Evolutionary conservation across 2,329 filamentous ascomycete genomes (phyloP).

Genomic region (Niveomyces coronatus): DNA sequence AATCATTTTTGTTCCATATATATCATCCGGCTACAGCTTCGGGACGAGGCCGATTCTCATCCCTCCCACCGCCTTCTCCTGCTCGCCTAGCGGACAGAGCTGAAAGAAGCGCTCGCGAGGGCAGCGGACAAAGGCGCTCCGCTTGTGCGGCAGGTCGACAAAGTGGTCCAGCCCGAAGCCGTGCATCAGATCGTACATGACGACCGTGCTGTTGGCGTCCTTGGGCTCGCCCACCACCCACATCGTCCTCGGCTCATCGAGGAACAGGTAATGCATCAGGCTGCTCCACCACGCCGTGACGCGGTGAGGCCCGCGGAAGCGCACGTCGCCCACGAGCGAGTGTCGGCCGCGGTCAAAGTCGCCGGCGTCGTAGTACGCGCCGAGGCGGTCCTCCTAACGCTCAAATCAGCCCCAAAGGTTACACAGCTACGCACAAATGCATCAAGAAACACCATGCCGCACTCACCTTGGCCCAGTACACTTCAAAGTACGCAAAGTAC

Average conservation of each 20-base stretch:
- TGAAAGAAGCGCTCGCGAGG: slow-evolving; percentile 61
- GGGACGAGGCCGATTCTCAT: slow-evolving; percentile 43
- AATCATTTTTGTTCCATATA: background rate
- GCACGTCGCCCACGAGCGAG: slow-evolving; percentile 47
- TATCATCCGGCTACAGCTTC: slow-evolving; percentile 31
- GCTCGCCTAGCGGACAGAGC: slow-evolving; percentile 47
- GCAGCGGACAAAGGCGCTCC: slow-evolving; percentile 56
- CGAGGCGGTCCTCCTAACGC: slow-evolving; percentile 42
- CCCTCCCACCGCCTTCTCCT: slow-evolving; percentile 44
- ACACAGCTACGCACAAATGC: background rate
- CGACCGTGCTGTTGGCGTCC: slow-evolving; percentile 56
- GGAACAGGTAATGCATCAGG: slow-evolving; percentile 52
- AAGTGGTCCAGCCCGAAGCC: slow-evolving; percentile 64
- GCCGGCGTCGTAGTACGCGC: slow-evolving; percentile 43
- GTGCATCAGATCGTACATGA: slow-evolving; percentile 65
- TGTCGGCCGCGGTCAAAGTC: slow-evolving; percentile 50
- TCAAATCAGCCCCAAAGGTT: background rate
- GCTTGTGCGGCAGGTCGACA: slow-evolving; percentile 62
- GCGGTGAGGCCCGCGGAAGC: slow-evolving; percentile 49
- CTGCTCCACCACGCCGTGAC: slow-evolving; percentile 53
- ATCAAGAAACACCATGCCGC: background rate
- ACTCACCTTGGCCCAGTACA: slow-evolving; percentile 59
- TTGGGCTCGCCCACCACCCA: slow-evolving; percentile 60
- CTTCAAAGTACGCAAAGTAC: slow-evolving; percentile 68
- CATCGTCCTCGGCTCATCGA: slow-evolving; percentile 49